A percentile compares a stretch with the other conserved stretches of the same genome.
phyloP scores from a whole-genome alignment of 169 alveolate genomes.

The Cytauxzoon felis region DNA sequence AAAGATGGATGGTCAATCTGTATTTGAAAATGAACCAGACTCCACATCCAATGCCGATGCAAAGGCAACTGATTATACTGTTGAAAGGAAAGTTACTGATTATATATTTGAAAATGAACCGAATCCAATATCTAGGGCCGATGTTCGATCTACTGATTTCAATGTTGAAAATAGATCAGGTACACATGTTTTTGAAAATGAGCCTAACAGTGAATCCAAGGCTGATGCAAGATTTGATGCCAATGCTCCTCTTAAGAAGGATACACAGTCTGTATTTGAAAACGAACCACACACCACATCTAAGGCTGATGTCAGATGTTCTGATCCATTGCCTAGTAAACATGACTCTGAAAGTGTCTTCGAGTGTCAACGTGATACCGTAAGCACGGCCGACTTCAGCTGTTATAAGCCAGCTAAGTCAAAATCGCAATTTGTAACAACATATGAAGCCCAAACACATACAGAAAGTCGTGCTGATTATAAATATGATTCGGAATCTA shows the following conservation, averaged over 20 bases:
- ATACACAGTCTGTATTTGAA: conserved; percentile 22
- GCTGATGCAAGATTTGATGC: conserved; percentile 21
- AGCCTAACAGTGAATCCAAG: conserved; percentile 22
- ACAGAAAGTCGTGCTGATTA: conserved; percentile 31
- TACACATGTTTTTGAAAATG: conserved; percentile 41
- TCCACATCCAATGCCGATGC: conserved; percentile 42
- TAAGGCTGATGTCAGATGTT: conserved; percentile 28
- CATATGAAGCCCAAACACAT: conserved; percentile 54
- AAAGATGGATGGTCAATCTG: neutral
- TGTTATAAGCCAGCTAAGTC: conserved; percentile 14
- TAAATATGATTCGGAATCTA: conserved; percentile 3
- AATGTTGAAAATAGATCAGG: neutral
- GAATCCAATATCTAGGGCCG: conserved; percentile 28
- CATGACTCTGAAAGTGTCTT: conserved; percentile 15
- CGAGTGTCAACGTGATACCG: conserved; percentile 22
- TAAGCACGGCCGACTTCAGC: conserved; percentile 39
- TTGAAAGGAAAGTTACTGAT: conserved; percentile 8
- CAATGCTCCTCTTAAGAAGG: neutral
- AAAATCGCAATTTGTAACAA: conserved; percentile 34
- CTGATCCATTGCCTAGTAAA: conserved; percentile 8
- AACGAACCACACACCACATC: conserved; percentile 37
- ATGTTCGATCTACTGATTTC: conserved; percentile 24
- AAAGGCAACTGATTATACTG: conserved; percentile 25
- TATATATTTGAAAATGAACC: conserved; percentile 57
- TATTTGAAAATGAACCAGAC: conserved; percentile 51